Percentiles rank a stretch among this genome's conserved stretches.
These are phyloP conservation scores for Exophiala xenobiotica DNA, from an alignment of 2,329 filamentous ascomycete species.

Conservation along the genomic window DNA sequence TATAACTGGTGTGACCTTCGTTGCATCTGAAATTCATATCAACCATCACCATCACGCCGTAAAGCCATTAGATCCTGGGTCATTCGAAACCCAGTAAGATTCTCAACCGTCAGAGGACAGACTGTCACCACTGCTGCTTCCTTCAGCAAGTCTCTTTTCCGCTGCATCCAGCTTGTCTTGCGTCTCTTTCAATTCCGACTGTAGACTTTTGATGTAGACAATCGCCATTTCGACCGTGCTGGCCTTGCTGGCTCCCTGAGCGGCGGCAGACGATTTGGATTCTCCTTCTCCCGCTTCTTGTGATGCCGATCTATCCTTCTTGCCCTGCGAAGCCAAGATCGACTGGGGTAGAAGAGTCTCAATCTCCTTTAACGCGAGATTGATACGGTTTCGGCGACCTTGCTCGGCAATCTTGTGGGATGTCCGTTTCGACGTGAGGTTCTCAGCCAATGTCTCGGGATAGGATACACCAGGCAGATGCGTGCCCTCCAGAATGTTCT, in stretches of 20 bases:
- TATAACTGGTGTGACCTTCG: no score
- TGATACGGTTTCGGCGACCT: slow-evolving; percentile 91
- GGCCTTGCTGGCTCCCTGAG: slow-evolving; percentile 80
- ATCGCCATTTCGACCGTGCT: slow-evolving; percentile 98
- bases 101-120: slow-evolving; percentile 18
- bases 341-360: slow-evolving; percentile 73
- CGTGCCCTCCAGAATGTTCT: slow-evolving; percentile 93
- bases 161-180: slow-evolving; percentile 63
- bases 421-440: slow-evolving; percentile 91
- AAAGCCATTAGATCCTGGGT: no score
- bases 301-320: slow-evolving; percentile 30
- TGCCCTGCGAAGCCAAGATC: slow-evolving; percentile 44
- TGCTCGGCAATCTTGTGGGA: slow-evolving; percentile 98
- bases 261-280: slow-evolving; percentile 37
- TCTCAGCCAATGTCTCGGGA: slow-evolving; percentile 85
- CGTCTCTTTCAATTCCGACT: slow-evolving; percentile 68
- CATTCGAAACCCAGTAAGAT: no score
- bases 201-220: slow-evolving; percentile 84
- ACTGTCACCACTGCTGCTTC: slow-evolving; percentile 24
- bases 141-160: slow-evolving; percentile 57
- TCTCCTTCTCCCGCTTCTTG: slow-evolving; percentile 43
- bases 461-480: slow-evolving; percentile 87
- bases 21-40: no score
- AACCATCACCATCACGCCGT: no score
- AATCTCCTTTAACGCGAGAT: slow-evolving; percentile 88